Percentiles rank a stretch among this genome's conserved stretches.
Conservation (phyloP, 345 rosid species). For the Trapa incisa region DNA sequence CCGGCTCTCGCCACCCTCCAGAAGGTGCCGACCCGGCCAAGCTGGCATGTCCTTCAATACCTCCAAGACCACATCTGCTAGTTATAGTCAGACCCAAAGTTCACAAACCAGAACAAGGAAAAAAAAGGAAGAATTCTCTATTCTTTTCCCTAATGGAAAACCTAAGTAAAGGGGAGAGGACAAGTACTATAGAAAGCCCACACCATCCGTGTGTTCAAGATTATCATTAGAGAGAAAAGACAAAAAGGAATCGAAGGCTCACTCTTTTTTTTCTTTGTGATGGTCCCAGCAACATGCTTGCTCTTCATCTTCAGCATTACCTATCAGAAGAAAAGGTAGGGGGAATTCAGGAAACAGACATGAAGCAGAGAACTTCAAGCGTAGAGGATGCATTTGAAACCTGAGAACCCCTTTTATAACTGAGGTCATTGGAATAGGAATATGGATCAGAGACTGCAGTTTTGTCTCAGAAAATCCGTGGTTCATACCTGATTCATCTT, state of each 20-base stretch:
- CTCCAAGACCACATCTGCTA: conserved; percentile 57
- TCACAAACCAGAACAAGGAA: conserved; percentile 15
- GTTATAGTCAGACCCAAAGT: neutral
- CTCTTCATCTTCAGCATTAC: conserved; percentile 98
- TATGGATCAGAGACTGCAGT: neutral
- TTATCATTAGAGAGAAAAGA: conserved; percentile 25
- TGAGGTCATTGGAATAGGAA: conserved; percentile 8
- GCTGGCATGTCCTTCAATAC: conserved; percentile 68
- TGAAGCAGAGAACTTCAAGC: neutral
- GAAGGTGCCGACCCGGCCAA: conserved; percentile 84
- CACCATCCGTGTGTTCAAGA: conserved; percentile 28
- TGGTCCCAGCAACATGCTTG: conserved; percentile 82
- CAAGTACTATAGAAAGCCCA: conserved; percentile 19
- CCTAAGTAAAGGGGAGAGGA: conserved; percentile 20
- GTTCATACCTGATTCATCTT: conserved; percentile 55
- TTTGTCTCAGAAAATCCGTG: neutral
- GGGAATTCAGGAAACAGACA: neutral
- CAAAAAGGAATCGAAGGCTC: conserved; percentile 24
- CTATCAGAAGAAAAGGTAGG: conserved; percentile 23
- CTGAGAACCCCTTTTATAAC: conserved; percentile 22
- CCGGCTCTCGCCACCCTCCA: conserved; percentile 65
- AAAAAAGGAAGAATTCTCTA: conserved; percentile 7
- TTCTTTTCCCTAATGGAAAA: conserved; percentile 21
- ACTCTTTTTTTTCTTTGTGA: conserved; percentile 98
- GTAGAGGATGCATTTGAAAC: conserved; percentile 11